A percentile compares a stretch with the other conserved stretches of the same genome.
These are phyloP conservation scores for Chamaecrista fasciculata DNA, from an alignment of 306 rosid species.

Conservation along the genomic window DNA sequence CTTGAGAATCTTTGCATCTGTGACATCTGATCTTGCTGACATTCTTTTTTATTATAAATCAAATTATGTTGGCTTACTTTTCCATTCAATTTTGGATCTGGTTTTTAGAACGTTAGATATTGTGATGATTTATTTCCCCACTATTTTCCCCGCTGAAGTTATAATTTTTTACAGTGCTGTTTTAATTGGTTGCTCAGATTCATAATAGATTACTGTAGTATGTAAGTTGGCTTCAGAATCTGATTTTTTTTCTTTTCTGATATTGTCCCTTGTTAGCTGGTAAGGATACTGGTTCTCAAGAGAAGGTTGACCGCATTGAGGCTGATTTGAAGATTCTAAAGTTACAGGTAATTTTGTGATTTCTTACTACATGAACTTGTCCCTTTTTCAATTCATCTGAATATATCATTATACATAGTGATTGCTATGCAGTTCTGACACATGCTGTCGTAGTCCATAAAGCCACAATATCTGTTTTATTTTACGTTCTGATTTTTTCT, in stretches of 20 bases:
- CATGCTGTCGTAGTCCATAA: neutral
- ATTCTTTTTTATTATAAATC: conserved; percentile 1
- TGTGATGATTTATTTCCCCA: conserved; percentile 1
- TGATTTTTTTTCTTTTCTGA: conserved; percentile 5
- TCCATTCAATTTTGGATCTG: neutral
- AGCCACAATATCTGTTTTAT: neutral
- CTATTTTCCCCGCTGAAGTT: neutral
- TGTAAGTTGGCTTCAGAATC: conserved; percentile 1
- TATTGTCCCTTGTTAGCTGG: conserved; percentile 42
- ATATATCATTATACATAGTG: neutral
- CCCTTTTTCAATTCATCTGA: neutral
- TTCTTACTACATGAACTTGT: conserved; percentile 14
- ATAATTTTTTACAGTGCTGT: neutral
- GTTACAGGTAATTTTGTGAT: conserved; percentile 59
- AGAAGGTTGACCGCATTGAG: conserved; percentile 73
- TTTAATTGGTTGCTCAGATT: neutral
- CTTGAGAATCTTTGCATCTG: conserved; percentile 18
- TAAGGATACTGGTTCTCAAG: conserved; percentile 55
- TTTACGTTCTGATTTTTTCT: neutral
- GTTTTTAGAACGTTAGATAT: conserved; percentile 19
- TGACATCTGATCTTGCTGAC: conserved; percentile 6
- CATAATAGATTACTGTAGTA: neutral
- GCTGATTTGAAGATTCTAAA: conserved; percentile 91
- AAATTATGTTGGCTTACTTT: conserved; percentile 7
- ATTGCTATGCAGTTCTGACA: neutral